phyloP scores from a whole-genome alignment of 139 green algal genomes.

The Limnomonas spitsbergensis region DNA sequence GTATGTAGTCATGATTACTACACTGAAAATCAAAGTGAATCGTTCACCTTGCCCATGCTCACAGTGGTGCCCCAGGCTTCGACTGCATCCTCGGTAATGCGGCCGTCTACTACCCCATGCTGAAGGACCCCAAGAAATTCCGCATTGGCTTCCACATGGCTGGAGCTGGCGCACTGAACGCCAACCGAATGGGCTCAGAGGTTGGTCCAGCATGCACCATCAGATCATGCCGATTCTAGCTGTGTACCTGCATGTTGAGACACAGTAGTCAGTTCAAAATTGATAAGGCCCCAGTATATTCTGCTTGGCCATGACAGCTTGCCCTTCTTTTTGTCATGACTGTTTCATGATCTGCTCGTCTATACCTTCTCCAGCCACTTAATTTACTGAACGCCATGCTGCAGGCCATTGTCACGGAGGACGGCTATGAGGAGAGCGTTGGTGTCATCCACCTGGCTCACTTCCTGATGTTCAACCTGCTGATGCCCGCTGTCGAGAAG shows the following conservation, averaged over 20 bases:
- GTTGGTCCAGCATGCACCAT: not conserved
- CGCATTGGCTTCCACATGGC: slow-evolving; percentile 18
- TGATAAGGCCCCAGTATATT: not conserved
- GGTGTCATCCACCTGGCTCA: slow-evolving; percentile 87
- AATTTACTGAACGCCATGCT: too few species aligned
- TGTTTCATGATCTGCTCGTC: too few species aligned
- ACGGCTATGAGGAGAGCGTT: slow-evolving; percentile 85
- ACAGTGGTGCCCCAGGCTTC: slow-evolving; percentile 7
- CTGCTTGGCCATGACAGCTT: not conserved
- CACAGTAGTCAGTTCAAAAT: not conserved
- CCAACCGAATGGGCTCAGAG: slow-evolving; percentile 14
- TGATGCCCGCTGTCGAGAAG: slow-evolving; percentile 80
- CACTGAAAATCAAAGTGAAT: not conserved
- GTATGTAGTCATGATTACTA: too few species aligned
- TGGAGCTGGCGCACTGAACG: not conserved
- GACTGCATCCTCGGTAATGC: slow-evolving; percentile 77
- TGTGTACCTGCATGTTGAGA: not conserved
- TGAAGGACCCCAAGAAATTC: slow-evolving; percentile 50
- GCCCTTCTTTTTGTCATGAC: too few species aligned
- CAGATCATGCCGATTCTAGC: not conserved
- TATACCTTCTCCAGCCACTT: too few species aligned
- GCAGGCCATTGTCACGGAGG: slow-evolving; percentile 49
- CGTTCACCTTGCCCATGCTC: not conserved
- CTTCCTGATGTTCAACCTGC: slow-evolving; percentile 85
- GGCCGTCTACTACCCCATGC: slow-evolving; percentile 86